These are phyloP conservation scores for Paecilomyces sp. DNA, from an alignment of 2,329 filamentous ascomycete species.

Conservation along the genomic window DNA sequence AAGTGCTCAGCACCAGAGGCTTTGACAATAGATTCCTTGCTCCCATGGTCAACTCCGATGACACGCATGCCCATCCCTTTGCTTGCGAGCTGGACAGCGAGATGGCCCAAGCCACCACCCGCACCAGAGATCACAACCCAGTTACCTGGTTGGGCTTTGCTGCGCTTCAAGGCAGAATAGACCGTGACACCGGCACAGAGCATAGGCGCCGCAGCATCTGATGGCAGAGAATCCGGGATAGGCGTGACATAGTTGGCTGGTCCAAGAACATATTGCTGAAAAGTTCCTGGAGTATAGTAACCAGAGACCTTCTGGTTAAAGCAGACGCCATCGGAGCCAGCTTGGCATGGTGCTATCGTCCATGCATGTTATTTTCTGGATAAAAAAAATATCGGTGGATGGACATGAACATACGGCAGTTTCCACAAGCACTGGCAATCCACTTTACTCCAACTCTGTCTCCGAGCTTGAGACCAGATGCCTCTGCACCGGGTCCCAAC, in stretches of 20 bases:
- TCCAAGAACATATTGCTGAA: slow-evolving; percentile 60
- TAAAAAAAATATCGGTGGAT: background rate
- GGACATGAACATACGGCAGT: slow-evolving; percentile 33
- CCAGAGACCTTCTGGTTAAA: slow-evolving; percentile 54
- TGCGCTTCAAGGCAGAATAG: slow-evolving; percentile 59
- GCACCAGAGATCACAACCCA: slow-evolving; percentile 56
- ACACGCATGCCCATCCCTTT: slow-evolving; percentile 57
- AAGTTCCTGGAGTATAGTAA: slow-evolving; percentile 65
- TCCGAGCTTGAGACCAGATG: slow-evolving; percentile 53
- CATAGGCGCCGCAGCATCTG: slow-evolving; percentile 58
- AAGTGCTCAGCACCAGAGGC: slow-evolving; percentile 61
- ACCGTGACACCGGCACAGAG: slow-evolving; percentile 62
- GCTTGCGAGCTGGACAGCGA: slow-evolving; percentile 54
- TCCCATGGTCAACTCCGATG: slow-evolving; percentile 58
- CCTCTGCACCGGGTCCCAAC: slow-evolving; percentile 54
- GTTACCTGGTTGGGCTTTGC: slow-evolving; percentile 51
- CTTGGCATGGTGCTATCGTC: slow-evolving; percentile 41
- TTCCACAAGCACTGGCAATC: slow-evolving; percentile 52
- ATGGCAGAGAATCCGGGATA: slow-evolving; percentile 55
- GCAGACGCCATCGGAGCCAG: slow-evolving; percentile 50
- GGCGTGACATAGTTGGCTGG: slow-evolving; percentile 63
- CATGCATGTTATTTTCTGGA: background rate
- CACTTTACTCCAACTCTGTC: slow-evolving; percentile 67
- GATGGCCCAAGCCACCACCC: slow-evolving; percentile 58
- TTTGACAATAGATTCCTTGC: slow-evolving; percentile 52